Evolutionary conservation across 768 basidiomycete species (phyloP).

Genomic region (Tulasnella sp.): DNA sequence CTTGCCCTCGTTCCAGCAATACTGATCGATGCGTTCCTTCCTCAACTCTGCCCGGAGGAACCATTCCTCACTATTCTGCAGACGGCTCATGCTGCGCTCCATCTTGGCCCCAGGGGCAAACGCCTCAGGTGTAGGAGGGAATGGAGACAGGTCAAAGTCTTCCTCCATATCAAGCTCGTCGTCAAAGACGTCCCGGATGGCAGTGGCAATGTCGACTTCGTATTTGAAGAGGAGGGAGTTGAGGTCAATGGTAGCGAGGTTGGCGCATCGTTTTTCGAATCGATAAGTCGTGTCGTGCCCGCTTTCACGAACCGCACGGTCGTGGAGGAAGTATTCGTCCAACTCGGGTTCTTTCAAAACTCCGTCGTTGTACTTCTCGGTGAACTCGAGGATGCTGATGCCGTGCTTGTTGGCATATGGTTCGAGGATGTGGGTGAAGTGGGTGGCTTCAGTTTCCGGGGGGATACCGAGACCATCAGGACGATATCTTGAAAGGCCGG

Average conservation of each 20-base stretch:
- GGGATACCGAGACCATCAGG: conserved; percentile 94
- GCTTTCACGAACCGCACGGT: conserved; percentile 91
- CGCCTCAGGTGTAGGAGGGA: conserved; percentile 70
- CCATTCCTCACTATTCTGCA: conserved; percentile 84
- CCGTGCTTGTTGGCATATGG: conserved; percentile 90
- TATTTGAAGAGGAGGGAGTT: conserved; percentile 97
- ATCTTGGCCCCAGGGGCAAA: conserved; percentile 50
- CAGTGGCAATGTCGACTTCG: conserved; percentile 96
- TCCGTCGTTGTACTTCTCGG: conserved; percentile 88
- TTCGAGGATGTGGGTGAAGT: conserved; percentile 96
- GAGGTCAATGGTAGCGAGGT: conserved; percentile 92
- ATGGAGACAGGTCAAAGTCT: conserved; percentile 83
- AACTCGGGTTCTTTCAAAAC: conserved; percentile 74
- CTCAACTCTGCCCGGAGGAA: conserved; percentile 81
- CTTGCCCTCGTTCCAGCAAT: conserved; percentile 96
- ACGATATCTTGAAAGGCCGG: conserved; percentile 88
- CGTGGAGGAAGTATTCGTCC: conserved; percentile 96
- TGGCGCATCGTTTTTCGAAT: conserved; percentile 95
- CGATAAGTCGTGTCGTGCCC: conserved; percentile 96
- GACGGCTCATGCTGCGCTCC: conserved; percentile 49
- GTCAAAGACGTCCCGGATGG: conserved; percentile 90
- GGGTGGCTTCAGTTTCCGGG: conserved; percentile 96
- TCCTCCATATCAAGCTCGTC: conserved; percentile 88
- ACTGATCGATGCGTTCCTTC: conserved; percentile 77
- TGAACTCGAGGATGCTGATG: conserved; percentile 90